phyloP scores from a whole-genome alignment of 768 basidiomycete genomes.

The Tricholoma hemisulphureum region DNA sequence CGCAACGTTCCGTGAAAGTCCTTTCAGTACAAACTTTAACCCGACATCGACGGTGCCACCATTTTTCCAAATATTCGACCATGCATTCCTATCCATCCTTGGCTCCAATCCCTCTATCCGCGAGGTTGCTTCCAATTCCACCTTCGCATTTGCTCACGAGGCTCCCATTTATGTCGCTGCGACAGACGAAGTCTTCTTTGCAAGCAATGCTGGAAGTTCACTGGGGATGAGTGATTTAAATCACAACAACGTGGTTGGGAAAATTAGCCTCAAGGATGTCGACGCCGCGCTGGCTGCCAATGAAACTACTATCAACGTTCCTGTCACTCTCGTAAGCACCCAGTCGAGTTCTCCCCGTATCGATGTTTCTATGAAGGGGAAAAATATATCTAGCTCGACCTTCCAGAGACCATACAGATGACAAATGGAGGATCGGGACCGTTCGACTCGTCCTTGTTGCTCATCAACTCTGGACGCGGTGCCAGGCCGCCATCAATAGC shows the following conservation, averaged over 20 bases:
- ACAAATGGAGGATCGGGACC: constrained; percentile 70
- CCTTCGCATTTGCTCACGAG: constrained; percentile 76
- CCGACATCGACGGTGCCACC: constrained; percentile 59
- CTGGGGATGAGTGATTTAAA: constrained; percentile 62
- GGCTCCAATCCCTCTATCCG: constrained; percentile 57
- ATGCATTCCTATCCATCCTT: constrained; percentile 57
- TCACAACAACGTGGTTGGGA: constrained; percentile 62
- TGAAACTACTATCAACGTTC: constrained; percentile 43
- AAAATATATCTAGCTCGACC: constrained; percentile 44
- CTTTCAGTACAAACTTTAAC: constrained; percentile 42
- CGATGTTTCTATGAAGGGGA: background rate
- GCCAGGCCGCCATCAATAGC: constrained; percentile 59
- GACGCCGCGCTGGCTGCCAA: constrained; percentile 41
- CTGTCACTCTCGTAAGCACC: constrained; percentile 40
- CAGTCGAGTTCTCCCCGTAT: background rate
- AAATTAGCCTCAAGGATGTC: constrained; percentile 59
- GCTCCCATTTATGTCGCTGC: constrained; percentile 65
- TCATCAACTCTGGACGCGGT: constrained; percentile 67
- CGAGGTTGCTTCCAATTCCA: constrained; percentile 56
- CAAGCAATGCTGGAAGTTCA: constrained; percentile 64
- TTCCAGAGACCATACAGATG: constrained; percentile 62
- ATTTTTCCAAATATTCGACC: constrained; percentile 54
- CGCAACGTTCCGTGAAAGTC: constrained; percentile 36
- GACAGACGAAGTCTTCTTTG: constrained; percentile 75
- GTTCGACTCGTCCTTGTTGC: constrained; percentile 54